These are phyloP conservation scores for Nemophila menziesii DNA, from an alignment of 257 asterid genomes.

Conservation along the genomic window DNA sequence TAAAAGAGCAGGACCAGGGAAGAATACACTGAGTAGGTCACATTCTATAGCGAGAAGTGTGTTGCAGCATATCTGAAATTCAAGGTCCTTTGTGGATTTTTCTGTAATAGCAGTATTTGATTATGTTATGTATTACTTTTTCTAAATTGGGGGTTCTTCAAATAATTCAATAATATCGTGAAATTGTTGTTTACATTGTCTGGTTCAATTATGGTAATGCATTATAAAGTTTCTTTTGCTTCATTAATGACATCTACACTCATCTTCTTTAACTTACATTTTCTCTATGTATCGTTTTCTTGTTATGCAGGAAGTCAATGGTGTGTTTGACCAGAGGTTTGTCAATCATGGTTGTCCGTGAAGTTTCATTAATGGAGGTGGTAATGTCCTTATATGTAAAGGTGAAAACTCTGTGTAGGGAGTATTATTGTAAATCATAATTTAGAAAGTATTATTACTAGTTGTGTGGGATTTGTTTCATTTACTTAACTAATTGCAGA, in stretches of 20 bases:
- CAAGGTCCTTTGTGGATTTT: slow-evolving; percentile 32
- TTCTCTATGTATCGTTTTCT: no score
- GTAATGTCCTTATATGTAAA: background rate
- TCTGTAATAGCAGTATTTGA: slow-evolving; percentile 23
- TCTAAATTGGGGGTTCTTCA: slow-evolving; percentile 21
- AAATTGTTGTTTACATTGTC: slow-evolving; percentile 8
- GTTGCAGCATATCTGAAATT: slow-evolving; percentile 48
- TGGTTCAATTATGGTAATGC: background rate
- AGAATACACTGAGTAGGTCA: slow-evolving; percentile 44
- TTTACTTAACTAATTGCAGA: background rate
- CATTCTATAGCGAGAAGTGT: slow-evolving; percentile 63
- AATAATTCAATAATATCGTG: slow-evolving; percentile 32
- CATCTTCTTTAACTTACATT: no score
- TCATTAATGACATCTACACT: background rate
- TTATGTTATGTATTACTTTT: slow-evolving; percentile 7
- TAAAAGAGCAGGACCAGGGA: slow-evolving; percentile 52
- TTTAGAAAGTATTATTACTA: background rate
- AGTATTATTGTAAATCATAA: background rate
- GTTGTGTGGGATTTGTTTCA: background rate
- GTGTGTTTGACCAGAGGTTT: background rate
- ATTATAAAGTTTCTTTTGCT: background rate
- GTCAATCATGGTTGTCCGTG: background rate
- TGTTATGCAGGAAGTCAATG: background rate
- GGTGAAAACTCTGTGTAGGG: no score
- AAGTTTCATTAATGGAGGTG: background rate